Evolutionary conservation across 257 asterid species (phyloP).

Genomic region (Fraxinus excelsior): DNA sequence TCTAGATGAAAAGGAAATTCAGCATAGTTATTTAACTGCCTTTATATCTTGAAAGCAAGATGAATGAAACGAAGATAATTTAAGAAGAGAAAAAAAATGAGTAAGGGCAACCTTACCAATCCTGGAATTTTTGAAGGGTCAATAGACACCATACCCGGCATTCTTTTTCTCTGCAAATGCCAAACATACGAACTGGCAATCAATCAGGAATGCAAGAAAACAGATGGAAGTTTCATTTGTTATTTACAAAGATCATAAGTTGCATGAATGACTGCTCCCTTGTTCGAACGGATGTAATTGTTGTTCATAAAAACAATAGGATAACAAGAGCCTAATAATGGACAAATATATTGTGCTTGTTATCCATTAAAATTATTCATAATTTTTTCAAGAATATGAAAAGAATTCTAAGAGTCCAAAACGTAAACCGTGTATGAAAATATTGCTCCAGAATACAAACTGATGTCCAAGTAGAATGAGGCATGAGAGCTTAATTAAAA

Average conservation of each 20-base stretch:
- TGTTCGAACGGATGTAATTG: slow-evolving; percentile 3
- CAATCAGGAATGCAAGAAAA: slow-evolving; percentile 8
- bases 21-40: background rate
- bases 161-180: slow-evolving; percentile 39
- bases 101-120: slow-evolving; percentile 51
- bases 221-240: slow-evolving; percentile 7
- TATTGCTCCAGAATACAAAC: background rate
- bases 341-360: background rate
- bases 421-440: background rate
- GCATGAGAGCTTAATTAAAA: background rate
- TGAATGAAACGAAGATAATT: background rate
- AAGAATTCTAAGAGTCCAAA: too few species aligned
- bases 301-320: slow-evolving; percentile 1
- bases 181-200: slow-evolving; percentile 22
- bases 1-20: background rate
- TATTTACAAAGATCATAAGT: slow-evolving; percentile 9
- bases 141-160: slow-evolving; percentile 18
- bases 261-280: slow-evolving; percentile 22
- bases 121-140: slow-evolving; percentile 58
- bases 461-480: slow-evolving; percentile 2
- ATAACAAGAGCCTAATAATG: slow-evolving; percentile 5
- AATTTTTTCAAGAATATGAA: background rate
- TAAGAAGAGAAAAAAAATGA: background rate
- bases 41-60: background rate
- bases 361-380: slow-evolving; percentile 9